Conservation (phyloP, 768 basidiomycete species). For the Hygrophoropsis aurantiaca region DNA sequence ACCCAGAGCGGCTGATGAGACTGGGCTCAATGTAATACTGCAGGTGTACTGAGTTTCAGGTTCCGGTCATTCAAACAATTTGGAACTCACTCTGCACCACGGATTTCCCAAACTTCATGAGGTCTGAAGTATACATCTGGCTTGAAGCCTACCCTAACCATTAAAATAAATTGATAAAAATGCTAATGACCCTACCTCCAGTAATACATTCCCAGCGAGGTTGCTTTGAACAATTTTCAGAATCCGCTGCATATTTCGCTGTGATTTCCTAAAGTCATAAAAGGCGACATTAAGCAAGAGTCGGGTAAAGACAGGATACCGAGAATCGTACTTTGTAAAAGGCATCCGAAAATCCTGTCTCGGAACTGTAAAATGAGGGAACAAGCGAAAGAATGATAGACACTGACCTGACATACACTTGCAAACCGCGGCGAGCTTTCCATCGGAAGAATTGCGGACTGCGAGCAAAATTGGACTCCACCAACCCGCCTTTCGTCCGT, state of each 20-base stretch:
- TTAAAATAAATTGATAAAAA: background rate
- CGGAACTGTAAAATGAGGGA: constrained; percentile 5
- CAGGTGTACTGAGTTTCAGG: constrained; percentile 3
- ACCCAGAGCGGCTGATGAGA: constrained; percentile 76
- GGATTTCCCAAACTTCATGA: constrained; percentile 86
- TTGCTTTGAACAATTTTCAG: constrained; percentile 51
- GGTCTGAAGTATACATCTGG: constrained; percentile 74
- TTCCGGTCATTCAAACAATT: constrained; percentile 1
- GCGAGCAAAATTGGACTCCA: constrained; percentile 89
- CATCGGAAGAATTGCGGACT: constrained; percentile 63
- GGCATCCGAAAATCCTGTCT: constrained; percentile 75
- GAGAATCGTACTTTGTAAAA: constrained; percentile 63
- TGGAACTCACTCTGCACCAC: constrained; percentile 61
- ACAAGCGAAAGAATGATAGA: background rate
- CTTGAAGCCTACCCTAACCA: constrained; percentile 50
- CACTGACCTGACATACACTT: constrained; percentile 84
- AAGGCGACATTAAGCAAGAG: constrained; percentile 1
- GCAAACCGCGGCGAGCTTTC: constrained; percentile 72
- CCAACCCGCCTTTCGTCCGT: constrained; percentile 87
- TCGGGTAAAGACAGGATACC: background rate
- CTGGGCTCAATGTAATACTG: constrained; percentile 82
- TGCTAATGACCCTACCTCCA: constrained; percentile 48
- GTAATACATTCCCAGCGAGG: constrained; percentile 61
- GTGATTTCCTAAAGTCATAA: constrained; percentile 55
- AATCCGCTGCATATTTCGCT: constrained; percentile 59